Evolutionary conservation across 768 basidiomycete genomes (phyloP).

Genomic region (Suillus spraguei): DNA sequence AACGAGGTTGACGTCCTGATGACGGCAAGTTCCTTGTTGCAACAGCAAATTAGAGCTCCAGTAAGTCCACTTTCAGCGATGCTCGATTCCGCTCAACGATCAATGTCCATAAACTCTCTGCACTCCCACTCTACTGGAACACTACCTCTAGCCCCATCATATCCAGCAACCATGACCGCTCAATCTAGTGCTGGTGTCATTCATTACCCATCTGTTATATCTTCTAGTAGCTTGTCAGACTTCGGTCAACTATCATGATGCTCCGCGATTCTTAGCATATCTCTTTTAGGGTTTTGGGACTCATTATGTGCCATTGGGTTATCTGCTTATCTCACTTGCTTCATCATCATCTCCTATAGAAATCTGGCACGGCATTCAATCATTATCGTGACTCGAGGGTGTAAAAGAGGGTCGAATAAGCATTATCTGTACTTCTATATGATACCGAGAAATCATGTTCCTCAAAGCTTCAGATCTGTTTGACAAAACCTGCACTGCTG

Average conservation of each 20-base stretch:
- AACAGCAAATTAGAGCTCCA: constrained; percentile 41
- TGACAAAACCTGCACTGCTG: constrained; percentile 50
- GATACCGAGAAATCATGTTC: constrained; percentile 30
- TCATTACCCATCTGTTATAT: constrained; percentile 28
- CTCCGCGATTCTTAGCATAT: constrained; percentile 14
- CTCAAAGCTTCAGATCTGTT: constrained; percentile 35
- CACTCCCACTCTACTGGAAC: constrained; percentile 41
- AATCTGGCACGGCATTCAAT: constrained; percentile 20
- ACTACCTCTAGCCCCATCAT: constrained; percentile 29
- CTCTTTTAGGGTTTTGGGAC: constrained; percentile 31
- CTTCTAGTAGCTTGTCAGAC: constrained; percentile 24
- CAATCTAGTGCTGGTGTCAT: constrained; percentile 20
- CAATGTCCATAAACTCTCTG: constrained; percentile 29
- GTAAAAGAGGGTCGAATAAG: constrained; percentile 32
- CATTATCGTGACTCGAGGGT: constrained; percentile 20
- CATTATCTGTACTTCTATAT: constrained; percentile 38
- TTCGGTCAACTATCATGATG: constrained; percentile 27
- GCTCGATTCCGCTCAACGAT: constrained; percentile 29
- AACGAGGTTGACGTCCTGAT: constrained; percentile 83
- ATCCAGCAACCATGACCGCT: constrained; percentile 25
- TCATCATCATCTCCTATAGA: constrained; percentile 35
- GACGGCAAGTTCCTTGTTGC: constrained; percentile 59
- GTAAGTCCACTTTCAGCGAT: constrained; percentile 27
- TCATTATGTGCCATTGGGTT: constrained; percentile 30
- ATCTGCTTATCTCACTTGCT: constrained; percentile 22